Base-by-base conservation (phyloP, 2,329 filamentous ascomycete species). In the Penicillium sp. region DNA sequence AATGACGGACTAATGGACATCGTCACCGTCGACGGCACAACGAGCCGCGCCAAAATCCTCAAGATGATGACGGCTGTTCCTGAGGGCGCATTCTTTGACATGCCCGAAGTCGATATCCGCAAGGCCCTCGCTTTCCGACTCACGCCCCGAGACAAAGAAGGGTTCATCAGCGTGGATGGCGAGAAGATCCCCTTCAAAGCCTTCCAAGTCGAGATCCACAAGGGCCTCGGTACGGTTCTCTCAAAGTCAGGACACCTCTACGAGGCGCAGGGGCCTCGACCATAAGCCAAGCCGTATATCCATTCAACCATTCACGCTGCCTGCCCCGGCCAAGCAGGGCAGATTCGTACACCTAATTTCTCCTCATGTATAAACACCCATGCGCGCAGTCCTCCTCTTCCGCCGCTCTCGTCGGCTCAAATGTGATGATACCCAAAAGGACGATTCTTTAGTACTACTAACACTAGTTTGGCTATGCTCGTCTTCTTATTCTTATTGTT, bases 121-220 rank as follows among this genome's bases (percentile, higher is more conserved):
- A 99, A 99, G 76, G 85, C 97, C 4, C 85, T 86, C n/a, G 95
- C 90, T 0, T 97, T 95, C 74, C 86, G 95, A 47, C 89, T 99
- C 65, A 89, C 89, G 3, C 95, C 95, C 0, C 88, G 86, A 57
- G 80, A 90, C 65, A 81, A 86, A 45, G 85, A 89, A 65, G 94
- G 94, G 1, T 95, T 91, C 75, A 96, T 99, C 74, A 96, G 92
- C 75, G 92, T 99, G 67, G 95, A 98, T 72, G 95, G 95, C 44
- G 95, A 99, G 79, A 85, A 86, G 58, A 84, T 96, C 3, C 91
- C 92, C 0, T 98, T 96, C 74, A 90, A 90, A 69, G 90, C 92
- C 0, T 96, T 97, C 74, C 95, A 99, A 80, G 92, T 89, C 2
- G 95, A 99, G 78, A 84, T 97, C 7, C 92, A 97, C 75, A 85